Conservation (phyloP, 371 early-diverging fungal species). For the Coemansia sp. region DNA sequence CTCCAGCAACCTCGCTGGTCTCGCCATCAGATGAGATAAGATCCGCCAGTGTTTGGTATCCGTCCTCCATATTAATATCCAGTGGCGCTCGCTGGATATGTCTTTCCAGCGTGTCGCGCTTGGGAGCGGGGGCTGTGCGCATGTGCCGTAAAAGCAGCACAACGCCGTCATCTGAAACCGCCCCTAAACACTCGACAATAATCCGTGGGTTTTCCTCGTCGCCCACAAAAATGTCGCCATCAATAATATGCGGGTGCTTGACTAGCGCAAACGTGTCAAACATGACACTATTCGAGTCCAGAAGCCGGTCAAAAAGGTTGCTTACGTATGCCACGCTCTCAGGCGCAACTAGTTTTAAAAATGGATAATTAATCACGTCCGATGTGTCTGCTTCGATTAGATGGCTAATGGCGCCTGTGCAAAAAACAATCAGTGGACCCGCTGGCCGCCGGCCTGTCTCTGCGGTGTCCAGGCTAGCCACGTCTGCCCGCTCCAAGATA, state of each 20-base stretch:
- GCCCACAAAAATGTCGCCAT: slow-evolving; percentile 23
- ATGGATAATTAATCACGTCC: neutral
- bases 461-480: neutral
- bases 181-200: neutral
- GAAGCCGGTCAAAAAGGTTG: neutral
- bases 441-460: neutral
- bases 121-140: slow-evolving; percentile 10
- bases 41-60: neutral
- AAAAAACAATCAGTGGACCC: neutral
- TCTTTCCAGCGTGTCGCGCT: neutral
- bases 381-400: neutral
- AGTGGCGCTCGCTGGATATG: neutral
- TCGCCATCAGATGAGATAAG: neutral
- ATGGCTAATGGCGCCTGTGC: neutral
- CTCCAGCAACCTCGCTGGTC: neutral
- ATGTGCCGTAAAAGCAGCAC: slow-evolving; percentile 5
- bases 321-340: neutral
- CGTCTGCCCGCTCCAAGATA: neutral
- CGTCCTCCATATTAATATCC: neutral
- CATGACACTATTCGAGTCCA: neutral
- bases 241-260: slow-evolving; percentile 28
- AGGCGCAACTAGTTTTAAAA: slow-evolving; percentile 8
- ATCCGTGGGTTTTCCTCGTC: neutral
- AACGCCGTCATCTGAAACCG: neutral
- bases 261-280: neutral